These are phyloP conservation scores for Nakaseomyces kungkrabaensis DNA, from an alignment of 1,139 yeast species.

Conservation along the genomic window DNA sequence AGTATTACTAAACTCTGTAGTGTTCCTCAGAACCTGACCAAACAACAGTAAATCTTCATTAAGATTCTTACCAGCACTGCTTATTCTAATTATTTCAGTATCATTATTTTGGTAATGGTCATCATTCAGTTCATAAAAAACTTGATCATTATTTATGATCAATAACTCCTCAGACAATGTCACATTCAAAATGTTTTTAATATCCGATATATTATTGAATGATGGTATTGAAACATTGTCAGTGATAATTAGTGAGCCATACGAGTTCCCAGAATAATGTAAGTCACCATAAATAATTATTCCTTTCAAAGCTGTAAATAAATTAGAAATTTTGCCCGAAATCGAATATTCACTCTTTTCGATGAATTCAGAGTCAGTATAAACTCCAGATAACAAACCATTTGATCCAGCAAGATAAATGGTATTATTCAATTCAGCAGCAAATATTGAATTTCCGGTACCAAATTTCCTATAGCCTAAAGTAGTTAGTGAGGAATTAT, in stretches of 20 bases:
- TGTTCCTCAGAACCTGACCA: constrained; percentile 28
- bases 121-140: background rate
- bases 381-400: constrained; percentile 7
- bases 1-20: constrained; percentile 8
- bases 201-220: constrained; percentile 10
- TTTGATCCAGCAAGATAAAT: constrained; percentile 18
- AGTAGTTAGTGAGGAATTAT: constrained; percentile 59
- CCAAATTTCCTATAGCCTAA: constrained; percentile 43
- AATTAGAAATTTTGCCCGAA: constrained; percentile 6
- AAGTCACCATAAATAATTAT: constrained; percentile 18
- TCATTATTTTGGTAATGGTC: background rate
- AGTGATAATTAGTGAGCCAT: constrained; percentile 22
- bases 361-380: background rate
- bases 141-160: constrained; percentile 11
- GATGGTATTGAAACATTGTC: constrained; percentile 22
- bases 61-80: constrained; percentile 24
- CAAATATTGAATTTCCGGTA: constrained; percentile 22
- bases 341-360: background rate
- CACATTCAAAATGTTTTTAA: constrained; percentile 16
- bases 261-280: constrained; percentile 7
- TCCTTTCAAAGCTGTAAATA: constrained; percentile 10
- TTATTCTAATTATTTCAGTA: constrained; percentile 12
- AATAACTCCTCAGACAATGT: constrained; percentile 22
- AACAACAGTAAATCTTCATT: constrained; percentile 28
- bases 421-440: constrained; percentile 18